Conservation (phyloP, 1,284 basidiomycete species). For the Amylostereum areolatum region DNA sequence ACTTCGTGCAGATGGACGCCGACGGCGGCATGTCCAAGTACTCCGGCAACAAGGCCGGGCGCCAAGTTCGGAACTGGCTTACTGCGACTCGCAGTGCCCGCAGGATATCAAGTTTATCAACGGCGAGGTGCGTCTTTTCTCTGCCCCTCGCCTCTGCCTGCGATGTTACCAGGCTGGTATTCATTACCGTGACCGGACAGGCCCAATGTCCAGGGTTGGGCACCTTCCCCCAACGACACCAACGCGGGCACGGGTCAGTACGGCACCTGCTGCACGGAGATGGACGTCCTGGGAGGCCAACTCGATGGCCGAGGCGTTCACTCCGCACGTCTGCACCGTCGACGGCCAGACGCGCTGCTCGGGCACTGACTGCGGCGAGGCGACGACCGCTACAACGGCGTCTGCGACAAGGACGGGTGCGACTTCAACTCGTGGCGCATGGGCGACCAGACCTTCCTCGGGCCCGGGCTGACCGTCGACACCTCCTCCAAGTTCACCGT, state of each 20-base stretch:
- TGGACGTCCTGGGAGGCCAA: constrained; percentile 60
- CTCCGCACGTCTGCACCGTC: constrained; percentile 43
- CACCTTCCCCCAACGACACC: constrained; percentile 19
- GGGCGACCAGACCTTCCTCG: constrained; percentile 44
- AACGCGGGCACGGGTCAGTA: constrained; percentile 34
- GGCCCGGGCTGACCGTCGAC: constrained; percentile 36
- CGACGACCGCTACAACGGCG: constrained; percentile 27
- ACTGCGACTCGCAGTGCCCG: constrained; percentile 56
- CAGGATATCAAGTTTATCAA: constrained; percentile 52
- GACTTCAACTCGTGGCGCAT: constrained; percentile 55
- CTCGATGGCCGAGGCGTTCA: constrained; percentile 39
- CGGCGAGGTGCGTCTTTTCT: constrained; percentile 32
- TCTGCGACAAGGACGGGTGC: constrained; percentile 48
- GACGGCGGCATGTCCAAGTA: constrained; percentile 47
- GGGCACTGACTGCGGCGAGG: constrained; percentile 28
- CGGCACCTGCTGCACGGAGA: constrained; percentile 50
- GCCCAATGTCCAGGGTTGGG: constrained; percentile 32
- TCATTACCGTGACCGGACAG: constrained; percentile 16
- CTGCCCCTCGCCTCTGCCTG: too few species aligned
- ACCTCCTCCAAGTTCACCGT: constrained; percentile 42
- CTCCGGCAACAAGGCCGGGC: constrained; percentile 50
- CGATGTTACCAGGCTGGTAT: constrained; percentile 10
- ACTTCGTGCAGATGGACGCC: constrained; percentile 39
- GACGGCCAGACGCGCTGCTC: constrained; percentile 32
- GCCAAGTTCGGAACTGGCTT: constrained; percentile 52